Evolutionary conservation across 208 protist genomes (phyloP), one percentile per base, ranked within the genome.

Genomic region (Trypanosoma cruzi): DNA sequence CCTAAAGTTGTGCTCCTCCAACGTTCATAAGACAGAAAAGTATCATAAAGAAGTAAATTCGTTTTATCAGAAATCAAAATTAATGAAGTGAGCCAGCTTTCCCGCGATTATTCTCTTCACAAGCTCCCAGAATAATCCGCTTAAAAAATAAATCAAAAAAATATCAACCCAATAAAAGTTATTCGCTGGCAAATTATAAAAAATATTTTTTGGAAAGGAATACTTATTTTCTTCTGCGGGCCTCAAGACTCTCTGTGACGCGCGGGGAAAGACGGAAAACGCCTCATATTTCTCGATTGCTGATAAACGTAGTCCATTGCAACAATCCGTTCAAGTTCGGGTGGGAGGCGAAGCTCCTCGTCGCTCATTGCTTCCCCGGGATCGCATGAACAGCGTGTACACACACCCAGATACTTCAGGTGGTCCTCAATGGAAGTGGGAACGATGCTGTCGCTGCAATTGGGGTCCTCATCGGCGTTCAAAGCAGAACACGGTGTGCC

Each of bases 331-430:
- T 52, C 22, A 26, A 52, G 48, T 13, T 52, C 48, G 7, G 48
- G 48, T 8, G 14, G 6, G 22, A 52, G 4, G 48, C 48, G 48
- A 3, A 28, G 48, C 18, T 24, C 5, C 10, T 26, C 14, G 22
- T 52, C 22, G 20, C 48, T 52, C 48, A 52, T 52, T 6, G 48
- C 14, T 52, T 52, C 48, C 10, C 36, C 36, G 11, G 36, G 7
- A 13, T 24, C 48, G 68, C 77, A 88, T 46, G 70, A 50, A 52
- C 87, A 93, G 3, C 42, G 57, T 0, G 84, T 84, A 64, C 74
- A 88, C 40, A 71, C 63, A 50, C 73, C 77, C 22, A 93, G 58
- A 65, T 93, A 93, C n/a, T 64, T 13, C 53, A 86, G 57, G 58
- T 93, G 87, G 46, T 93, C 84, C 20, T 65, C 14, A 20, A 86